Percentiles rank a stretch among this genome's conserved stretches.
Evolutionary conservation across 2,329 filamentous ascomycete species (phyloP).

Genomic region (Aureobasidium namibiae): DNA sequence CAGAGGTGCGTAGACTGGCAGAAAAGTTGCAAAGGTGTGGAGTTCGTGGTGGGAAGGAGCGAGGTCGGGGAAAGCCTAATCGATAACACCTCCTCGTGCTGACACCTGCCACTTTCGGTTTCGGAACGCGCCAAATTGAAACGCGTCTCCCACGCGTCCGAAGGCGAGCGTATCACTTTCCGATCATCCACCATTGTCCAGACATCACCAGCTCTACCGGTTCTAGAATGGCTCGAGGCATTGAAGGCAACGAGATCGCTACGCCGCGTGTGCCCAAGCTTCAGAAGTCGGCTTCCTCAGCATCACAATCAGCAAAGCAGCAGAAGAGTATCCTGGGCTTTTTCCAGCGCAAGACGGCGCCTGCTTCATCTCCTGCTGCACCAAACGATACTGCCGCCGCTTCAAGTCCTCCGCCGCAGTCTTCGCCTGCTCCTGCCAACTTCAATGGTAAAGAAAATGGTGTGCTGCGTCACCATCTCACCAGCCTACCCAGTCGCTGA

Average conservation of each 20-base stretch:
- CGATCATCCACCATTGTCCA: background rate
- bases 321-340: conserved; percentile 71
- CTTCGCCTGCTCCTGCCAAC: conserved; percentile 45
- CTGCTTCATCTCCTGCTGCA: conserved; percentile 33
- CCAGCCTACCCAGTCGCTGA: conserved; percentile 27
- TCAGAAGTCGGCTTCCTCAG: conserved; percentile 39
- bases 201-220: background rate
- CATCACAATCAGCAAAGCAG: conserved; percentile 38
- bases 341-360: conserved; percentile 53
- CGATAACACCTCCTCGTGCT: no score
- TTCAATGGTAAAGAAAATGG: conserved; percentile 47
- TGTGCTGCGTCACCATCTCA: conserved; percentile 29
- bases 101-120: conserved; percentile 1
- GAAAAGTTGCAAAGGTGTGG: background rate
- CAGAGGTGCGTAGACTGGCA: no score
- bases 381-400: conserved; percentile 76
- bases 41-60: background rate
- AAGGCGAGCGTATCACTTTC: background rate
- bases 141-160: conserved; percentile 1
- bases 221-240: conserved; percentile 33
- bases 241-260: conserved; percentile 40
- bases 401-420: conserved; percentile 55
- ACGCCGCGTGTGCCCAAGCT: conserved; percentile 34
- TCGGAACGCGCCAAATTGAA: conserved; percentile 2
- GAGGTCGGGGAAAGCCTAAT: background rate